Evolutionary conservation across 495 filamentous ascomycete species (phyloP).

Genomic region (Penicillium malachiteum): DNA sequence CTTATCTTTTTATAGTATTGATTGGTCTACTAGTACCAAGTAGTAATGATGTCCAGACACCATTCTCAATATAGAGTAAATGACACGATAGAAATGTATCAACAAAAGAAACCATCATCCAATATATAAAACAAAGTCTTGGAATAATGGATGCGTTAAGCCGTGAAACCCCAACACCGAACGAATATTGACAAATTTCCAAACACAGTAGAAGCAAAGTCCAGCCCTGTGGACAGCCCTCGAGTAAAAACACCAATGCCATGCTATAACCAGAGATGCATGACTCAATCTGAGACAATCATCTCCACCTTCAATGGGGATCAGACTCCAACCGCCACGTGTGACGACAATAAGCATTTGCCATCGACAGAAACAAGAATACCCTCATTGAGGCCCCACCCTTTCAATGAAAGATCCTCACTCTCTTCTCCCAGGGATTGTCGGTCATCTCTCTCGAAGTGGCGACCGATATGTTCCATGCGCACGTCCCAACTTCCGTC

Average conservation of each 20-base stretch:
- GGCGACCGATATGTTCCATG: slow-evolving; percentile 89
- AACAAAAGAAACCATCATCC: no score
- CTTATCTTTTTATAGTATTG: no score
- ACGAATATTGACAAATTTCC: not conserved
- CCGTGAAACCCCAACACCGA: not conserved
- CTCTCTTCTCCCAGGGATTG: slow-evolving; percentile 23
- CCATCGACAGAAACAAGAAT: slow-evolving; percentile 32
- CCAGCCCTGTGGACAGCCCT: not conserved
- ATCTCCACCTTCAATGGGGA: not conserved
- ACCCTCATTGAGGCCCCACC: slow-evolving; percentile 53
- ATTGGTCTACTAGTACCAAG: no score
- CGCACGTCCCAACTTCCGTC: slow-evolving; percentile 71
- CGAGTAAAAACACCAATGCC: not conserved
- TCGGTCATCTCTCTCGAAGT: slow-evolving; percentile 58
- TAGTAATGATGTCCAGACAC: not conserved
- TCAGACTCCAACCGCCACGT: not conserved
- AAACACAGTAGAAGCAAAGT: not conserved
- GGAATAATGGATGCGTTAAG: not conserved
- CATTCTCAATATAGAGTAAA: not conserved
- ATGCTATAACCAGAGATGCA: not conserved
- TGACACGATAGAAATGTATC: no score
- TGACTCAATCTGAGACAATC: not conserved
- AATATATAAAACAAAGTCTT: not conserved
- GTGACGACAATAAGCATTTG: slow-evolving; percentile 6
- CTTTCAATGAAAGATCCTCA: slow-evolving; percentile 47